phyloP scores from a whole-genome alignment of 805 yeast genomes.

The Hanseniaspora singularis region DNA sequence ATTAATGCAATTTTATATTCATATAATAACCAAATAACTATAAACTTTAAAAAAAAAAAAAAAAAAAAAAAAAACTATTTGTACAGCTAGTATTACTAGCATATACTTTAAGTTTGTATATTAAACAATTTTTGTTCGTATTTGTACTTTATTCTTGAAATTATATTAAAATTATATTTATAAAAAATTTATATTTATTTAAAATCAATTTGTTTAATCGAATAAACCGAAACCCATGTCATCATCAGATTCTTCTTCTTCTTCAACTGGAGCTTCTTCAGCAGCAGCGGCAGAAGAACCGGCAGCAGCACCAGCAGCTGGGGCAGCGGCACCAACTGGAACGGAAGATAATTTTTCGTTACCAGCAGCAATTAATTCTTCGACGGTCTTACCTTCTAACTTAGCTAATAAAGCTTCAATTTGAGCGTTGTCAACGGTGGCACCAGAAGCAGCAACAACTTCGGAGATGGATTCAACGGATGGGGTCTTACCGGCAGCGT shows the following conservation, averaged over 20 bases:
- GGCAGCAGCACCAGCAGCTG: slow-evolving; percentile 59
- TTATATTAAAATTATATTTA: slow-evolving; percentile 3
- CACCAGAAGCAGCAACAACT: slow-evolving; percentile 88
- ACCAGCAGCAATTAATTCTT: slow-evolving; percentile 89
- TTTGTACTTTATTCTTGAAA: not conserved
- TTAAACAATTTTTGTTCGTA: not conserved
- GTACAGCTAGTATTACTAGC: too few species aligned
- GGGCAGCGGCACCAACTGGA: slow-evolving; percentile 96
- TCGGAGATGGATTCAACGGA: slow-evolving; percentile 81
- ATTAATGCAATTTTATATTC: too few species aligned
- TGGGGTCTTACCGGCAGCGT: slow-evolving; percentile 94
- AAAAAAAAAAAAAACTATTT: too few species aligned
- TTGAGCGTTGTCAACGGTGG: slow-evolving; percentile 86
- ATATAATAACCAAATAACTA: too few species aligned
- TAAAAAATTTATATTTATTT: not conserved
- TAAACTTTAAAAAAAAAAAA: too few species aligned
- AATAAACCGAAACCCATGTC: slow-evolving; percentile 96
- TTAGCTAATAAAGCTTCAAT: slow-evolving; percentile 67
- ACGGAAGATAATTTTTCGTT: slow-evolving; percentile 91
- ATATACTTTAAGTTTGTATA: not conserved
- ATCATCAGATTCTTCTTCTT: slow-evolving; percentile 51
- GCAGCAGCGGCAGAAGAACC: slow-evolving; percentile 60
- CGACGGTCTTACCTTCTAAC: slow-evolving; percentile 85
- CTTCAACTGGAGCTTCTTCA: slow-evolving; percentile 63
- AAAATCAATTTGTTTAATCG: slow-evolving; percentile 51